Percentiles rank a stretch among this genome's conserved stretches.
phyloP scores from a whole-genome alignment of 352 stramenopile genomes.

The Blastocystis sp. region DNA sequence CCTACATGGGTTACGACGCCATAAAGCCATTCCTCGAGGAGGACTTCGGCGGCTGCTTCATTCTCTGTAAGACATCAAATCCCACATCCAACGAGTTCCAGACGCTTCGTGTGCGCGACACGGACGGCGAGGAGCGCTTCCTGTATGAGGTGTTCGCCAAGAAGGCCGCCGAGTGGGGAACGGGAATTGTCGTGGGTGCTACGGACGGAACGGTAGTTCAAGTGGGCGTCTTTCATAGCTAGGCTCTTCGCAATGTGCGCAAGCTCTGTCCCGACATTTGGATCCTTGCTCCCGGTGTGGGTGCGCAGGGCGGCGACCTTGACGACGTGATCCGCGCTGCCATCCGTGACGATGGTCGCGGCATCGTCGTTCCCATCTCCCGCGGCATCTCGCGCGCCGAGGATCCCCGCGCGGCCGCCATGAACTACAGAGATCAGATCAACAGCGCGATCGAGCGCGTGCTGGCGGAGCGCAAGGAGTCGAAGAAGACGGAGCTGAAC shows the following conservation, averaged over 20 bases:
- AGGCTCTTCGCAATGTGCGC: slow-evolving; percentile 86
- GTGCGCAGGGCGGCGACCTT: slow-evolving; percentile 88
- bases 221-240: slow-evolving; percentile 51
- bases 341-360: slow-evolving; percentile 84
- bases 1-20: slow-evolving; percentile 97
- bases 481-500: slow-evolving; percentile 71
- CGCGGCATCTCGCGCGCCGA: slow-evolving; percentile 90
- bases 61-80: slow-evolving; percentile 99
- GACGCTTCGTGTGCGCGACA: slow-evolving; percentile 79
- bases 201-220: slow-evolving; percentile 86
- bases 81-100: slow-evolving; percentile 93
- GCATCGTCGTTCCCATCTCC: slow-evolving; percentile 93
- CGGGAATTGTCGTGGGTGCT: slow-evolving; percentile 93
- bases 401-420: slow-evolving; percentile 86
- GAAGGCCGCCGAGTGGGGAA: slow-evolving; percentile 82
- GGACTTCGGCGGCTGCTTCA: slow-evolving; percentile 89
- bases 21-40: slow-evolving; percentile 91
- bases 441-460: slow-evolving; percentile 79
- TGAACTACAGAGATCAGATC: slow-evolving; percentile 89
- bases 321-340: slow-evolving; percentile 85
- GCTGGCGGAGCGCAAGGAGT: slow-evolving; percentile 12
- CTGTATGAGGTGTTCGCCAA: slow-evolving; percentile 78
- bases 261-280: slow-evolving; percentile 86
- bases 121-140: slow-evolving; percentile 73
- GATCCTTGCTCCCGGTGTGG: slow-evolving; percentile 95